These are phyloP conservation scores for Pseudopithomyces chartarum DNA, from an alignment of 2,329 filamentous ascomycete species.

Conservation along the genomic window DNA sequence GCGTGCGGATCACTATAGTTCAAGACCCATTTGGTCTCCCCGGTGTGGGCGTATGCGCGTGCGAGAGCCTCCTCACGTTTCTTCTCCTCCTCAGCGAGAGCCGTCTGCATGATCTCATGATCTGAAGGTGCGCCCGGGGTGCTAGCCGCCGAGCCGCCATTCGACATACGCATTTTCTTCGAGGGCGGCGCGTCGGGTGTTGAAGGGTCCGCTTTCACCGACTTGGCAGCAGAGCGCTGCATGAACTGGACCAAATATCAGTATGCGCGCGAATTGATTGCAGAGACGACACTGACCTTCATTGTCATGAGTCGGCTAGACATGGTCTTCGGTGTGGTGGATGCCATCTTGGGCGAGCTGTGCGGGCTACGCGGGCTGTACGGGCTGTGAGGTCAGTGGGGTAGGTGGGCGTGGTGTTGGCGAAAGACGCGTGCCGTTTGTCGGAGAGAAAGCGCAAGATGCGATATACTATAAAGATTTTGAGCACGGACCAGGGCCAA, in stretches of 20 bases:
- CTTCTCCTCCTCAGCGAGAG: slow-evolving; percentile 69
- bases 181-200: slow-evolving; percentile 58
- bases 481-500: background rate
- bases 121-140: slow-evolving; percentile 52
- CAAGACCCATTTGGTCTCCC: slow-evolving; percentile 78
- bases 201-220: slow-evolving; percentile 53
- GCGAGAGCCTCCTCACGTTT: slow-evolving; percentile 64
- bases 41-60: slow-evolving; percentile 64
- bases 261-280: slow-evolving; percentile 5
- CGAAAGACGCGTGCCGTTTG: background rate
- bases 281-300: slow-evolving; percentile 60
- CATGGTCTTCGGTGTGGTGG: slow-evolving; percentile 64
- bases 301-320: slow-evolving; percentile 88
- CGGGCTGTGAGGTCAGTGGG: background rate
- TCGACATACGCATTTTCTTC: slow-evolving; percentile 68
- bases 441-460: background rate
- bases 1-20: slow-evolving; percentile 57
- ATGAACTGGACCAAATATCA: slow-evolving; percentile 67
- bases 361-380: background rate
- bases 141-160: slow-evolving; percentile 41
- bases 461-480: background rate
- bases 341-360: slow-evolving; percentile 27
- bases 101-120: slow-evolving; percentile 65
- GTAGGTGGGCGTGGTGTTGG: background rate
- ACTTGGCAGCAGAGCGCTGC: slow-evolving; percentile 78